These are phyloP conservation scores for Tricholoma flavovirens DNA, from an alignment of 768 basidiomycete genomes.

Conservation along the genomic window DNA sequence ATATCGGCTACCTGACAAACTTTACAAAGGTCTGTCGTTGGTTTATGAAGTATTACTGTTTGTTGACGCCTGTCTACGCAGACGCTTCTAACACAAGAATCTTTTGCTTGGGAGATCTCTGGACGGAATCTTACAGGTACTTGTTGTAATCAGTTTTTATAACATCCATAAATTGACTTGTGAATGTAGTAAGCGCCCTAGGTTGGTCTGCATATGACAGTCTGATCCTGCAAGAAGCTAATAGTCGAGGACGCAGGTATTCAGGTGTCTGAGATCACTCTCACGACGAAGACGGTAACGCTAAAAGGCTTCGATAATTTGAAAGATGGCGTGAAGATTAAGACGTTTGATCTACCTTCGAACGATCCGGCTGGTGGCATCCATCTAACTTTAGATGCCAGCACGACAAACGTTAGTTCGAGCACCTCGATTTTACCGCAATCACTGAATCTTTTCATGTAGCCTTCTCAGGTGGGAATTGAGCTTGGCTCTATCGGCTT, in stretches of 20 bases:
- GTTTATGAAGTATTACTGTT: neutral
- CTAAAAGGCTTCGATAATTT: constrained; percentile 70
- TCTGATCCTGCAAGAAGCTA: neutral
- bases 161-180: neutral
- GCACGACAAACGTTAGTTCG: constrained; percentile 45
- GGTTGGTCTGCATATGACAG: constrained; percentile 26
- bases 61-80: constrained; percentile 10
- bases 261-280: constrained; percentile 47
- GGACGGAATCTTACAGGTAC: constrained; percentile 57
- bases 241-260: constrained; percentile 37
- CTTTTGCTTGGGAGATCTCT: constrained; percentile 66
- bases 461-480: constrained; percentile 77
- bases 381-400: constrained; percentile 57
- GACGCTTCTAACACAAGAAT: constrained; percentile 56
- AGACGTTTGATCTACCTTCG: constrained; percentile 63
- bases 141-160: neutral
- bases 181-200: constrained; percentile 46
- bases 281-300: constrained; percentile 52
- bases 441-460: neutral
- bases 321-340: constrained; percentile 53
- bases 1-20: constrained; percentile 50
- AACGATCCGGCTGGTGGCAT: constrained; percentile 72
- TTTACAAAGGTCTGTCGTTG: constrained; percentile 50
- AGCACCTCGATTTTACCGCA: constrained; percentile 13
- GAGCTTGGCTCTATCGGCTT: constrained; percentile 57